Evolutionary conservation across 805 yeast species (phyloP).

Genomic region (Zygoascus ofunaensis): DNA sequence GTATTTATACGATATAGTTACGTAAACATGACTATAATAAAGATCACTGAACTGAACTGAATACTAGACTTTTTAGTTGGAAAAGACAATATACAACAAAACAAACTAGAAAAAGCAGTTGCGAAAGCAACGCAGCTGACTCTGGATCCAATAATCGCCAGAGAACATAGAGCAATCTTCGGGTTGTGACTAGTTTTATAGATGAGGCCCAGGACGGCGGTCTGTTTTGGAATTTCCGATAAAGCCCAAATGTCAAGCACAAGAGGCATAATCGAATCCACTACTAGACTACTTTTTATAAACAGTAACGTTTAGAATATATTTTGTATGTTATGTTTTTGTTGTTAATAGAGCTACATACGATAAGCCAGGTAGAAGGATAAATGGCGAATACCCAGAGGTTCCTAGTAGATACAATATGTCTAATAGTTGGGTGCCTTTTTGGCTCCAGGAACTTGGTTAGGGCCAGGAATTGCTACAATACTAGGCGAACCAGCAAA

Average conservation of each 20-base stretch:
- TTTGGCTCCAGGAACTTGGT: conserved; percentile 13
- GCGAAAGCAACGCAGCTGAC: neutral
- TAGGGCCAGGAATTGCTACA: conserved; percentile 23
- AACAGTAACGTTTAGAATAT: too few species aligned
- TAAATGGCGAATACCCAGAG: too few species aligned
- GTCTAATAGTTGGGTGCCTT: too few species aligned
- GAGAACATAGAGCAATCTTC: neutral
- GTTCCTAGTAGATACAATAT: neutral
- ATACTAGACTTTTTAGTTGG: too few species aligned
- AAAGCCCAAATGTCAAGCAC: neutral
- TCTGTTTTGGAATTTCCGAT: neutral
- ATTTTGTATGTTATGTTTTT: too few species aligned
- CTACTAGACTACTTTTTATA: too few species aligned
- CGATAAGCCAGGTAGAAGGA: too few species aligned
- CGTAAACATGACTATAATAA: too few species aligned
- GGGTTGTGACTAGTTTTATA: neutral
- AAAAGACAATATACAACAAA: too few species aligned
- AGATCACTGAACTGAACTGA: too few species aligned
- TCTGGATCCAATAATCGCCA: neutral
- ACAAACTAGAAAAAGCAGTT: neutral
- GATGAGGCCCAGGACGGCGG: neutral
- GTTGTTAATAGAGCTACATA: too few species aligned
- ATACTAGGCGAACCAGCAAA: conserved; percentile 21
- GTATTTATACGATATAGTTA: too few species aligned
- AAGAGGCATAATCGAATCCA: neutral